Evolutionary conservation across 352 stramenopile species (phyloP).

Genomic region (Pilasporangium apinafurcum): DNA sequence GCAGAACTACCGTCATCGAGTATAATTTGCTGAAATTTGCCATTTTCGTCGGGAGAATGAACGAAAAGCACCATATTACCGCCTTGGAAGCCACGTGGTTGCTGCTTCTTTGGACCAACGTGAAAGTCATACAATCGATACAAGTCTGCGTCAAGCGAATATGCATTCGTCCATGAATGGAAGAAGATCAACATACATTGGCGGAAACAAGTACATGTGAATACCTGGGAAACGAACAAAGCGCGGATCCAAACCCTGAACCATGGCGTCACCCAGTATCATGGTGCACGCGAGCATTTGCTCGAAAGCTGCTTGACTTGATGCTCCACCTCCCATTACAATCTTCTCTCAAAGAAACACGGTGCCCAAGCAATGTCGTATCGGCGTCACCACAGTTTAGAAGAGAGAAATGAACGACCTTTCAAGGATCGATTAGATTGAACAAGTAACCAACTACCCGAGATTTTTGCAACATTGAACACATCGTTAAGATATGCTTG

Average conservation of each 20-base stretch:
- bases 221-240: conserved; percentile 75
- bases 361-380: no score
- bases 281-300: conserved; percentile 85
- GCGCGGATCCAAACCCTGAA: conserved; percentile 68
- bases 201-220: neutral
- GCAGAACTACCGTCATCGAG: conserved; percentile 8
- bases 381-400: no score
- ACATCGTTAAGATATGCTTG: no score
- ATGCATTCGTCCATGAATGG: neutral
- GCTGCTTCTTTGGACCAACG: conserved; percentile 58
- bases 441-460: no score
- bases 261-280: conserved; percentile 78
- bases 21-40: conserved; percentile 43
- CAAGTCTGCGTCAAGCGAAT: conserved; percentile 23
- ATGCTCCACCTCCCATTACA: conserved; percentile 74
- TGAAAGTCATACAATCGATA: conserved; percentile 82
- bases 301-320: conserved; percentile 62
- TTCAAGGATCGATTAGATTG: no score
- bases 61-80: conserved; percentile 67
- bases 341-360: no score
- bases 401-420: no score
- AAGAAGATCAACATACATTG: neutral
- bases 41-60: conserved; percentile 33
- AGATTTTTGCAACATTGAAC: no score
- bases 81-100: conserved; percentile 32